Evolutionary conservation across 129 eudicot genomes (phyloP).

Genomic region (Kitagawia praeruptora): DNA sequence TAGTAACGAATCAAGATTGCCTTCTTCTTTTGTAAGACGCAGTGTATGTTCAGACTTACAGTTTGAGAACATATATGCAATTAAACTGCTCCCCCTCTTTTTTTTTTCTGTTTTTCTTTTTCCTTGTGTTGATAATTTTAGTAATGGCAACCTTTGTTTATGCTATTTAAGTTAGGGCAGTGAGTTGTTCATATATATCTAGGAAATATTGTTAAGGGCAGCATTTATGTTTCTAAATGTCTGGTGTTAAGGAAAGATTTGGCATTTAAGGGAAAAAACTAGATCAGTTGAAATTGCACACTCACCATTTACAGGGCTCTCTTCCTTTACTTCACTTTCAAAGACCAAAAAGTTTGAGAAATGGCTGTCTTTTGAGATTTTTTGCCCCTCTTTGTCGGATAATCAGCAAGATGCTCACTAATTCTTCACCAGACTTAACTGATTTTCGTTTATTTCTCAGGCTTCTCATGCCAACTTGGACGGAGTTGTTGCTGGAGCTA

Average conservation of each 20-base stretch:
- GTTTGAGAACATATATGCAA: background rate
- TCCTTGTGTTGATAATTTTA: background rate
- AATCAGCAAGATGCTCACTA: background rate
- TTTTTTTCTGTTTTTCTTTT: background rate
- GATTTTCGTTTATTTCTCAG: background rate
- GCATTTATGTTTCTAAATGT: background rate
- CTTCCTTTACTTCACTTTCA: background rate
- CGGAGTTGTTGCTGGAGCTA: conserved; percentile 14
- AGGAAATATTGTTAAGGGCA: no score
- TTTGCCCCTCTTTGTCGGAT: background rate
- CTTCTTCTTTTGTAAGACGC: background rate
- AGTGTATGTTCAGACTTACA: background rate
- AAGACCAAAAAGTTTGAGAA: background rate
- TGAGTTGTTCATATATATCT: no score
- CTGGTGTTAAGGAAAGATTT: background rate
- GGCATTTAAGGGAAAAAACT: background rate
- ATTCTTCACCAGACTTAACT: background rate
- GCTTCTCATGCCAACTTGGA: background rate
- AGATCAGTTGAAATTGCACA: background rate
- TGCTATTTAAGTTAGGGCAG: no score
- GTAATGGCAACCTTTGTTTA: no score
- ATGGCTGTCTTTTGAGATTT: background rate
- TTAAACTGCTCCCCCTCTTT: background rate
- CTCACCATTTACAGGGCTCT: background rate
- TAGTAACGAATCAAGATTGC: background rate